phyloP scores from a whole-genome alignment of 495 filamentous ascomycete species.

The Aspergillus leporis region DNA sequence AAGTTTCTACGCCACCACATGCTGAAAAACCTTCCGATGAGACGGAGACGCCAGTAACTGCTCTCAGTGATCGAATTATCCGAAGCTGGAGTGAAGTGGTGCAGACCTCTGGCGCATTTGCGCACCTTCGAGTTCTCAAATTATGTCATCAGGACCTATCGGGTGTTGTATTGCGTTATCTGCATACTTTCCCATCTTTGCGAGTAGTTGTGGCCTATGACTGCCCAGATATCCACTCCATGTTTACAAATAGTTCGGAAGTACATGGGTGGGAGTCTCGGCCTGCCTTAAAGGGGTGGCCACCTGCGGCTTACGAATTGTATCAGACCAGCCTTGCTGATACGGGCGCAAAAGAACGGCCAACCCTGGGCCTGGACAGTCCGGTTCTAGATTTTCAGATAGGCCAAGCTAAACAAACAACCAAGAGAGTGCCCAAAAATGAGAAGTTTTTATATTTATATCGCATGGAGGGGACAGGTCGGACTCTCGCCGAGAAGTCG shows the following conservation, averaged over 20 bases:
- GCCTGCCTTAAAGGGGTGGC: neutral
- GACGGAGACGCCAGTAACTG: slow-evolving; percentile 3
- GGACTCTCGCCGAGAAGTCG: neutral
- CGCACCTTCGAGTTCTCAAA: slow-evolving; percentile 38
- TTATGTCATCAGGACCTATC: slow-evolving; percentile 34
- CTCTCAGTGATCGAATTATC: slow-evolving; percentile 39
- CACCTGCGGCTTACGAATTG: slow-evolving; percentile 15
- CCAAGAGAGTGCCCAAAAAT: neutral
- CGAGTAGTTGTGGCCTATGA: slow-evolving; percentile 26
- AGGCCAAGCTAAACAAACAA: slow-evolving; percentile 11
- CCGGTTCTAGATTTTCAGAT: slow-evolving; percentile 17
- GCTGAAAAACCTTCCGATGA: slow-evolving; percentile 5
- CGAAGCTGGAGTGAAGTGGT: slow-evolving; percentile 41
- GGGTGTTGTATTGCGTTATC: slow-evolving; percentile 21
- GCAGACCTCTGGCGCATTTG: slow-evolving; percentile 25
- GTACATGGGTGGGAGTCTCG: slow-evolving; percentile 16
- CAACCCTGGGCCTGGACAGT: neutral
- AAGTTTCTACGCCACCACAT: slow-evolving; percentile 25
- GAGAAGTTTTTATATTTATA: slow-evolving; percentile 12
- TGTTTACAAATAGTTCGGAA: neutral
- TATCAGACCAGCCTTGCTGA: slow-evolving; percentile 16
- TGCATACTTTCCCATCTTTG: slow-evolving; percentile 32
- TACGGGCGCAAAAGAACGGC: neutral
- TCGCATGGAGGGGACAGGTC: slow-evolving; percentile 6
- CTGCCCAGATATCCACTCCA: slow-evolving; percentile 22